These are phyloP conservation scores for Umbelopsis vinacea DNA, from an alignment of 192 early-diverging fungal species.

Conservation along the genomic window DNA sequence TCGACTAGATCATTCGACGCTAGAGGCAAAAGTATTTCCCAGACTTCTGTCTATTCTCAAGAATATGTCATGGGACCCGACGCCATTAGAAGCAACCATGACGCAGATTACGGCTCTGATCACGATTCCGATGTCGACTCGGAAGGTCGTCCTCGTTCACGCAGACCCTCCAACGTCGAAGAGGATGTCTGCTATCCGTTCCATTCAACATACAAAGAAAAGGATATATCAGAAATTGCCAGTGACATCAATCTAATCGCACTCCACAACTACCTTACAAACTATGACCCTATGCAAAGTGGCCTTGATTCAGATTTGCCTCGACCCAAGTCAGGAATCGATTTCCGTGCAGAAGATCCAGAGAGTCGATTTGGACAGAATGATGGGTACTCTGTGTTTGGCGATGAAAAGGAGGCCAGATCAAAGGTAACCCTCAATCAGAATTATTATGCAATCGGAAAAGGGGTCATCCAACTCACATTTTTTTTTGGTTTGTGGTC, in stretches of 20 bases:
- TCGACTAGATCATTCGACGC: neutral
- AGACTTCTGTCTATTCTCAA: neutral
- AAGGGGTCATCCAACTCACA: too few species aligned
- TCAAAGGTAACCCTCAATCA: neutral
- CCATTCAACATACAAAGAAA: neutral
- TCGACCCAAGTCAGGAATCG: neutral
- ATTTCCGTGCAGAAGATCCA: neutral
- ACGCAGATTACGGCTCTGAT: neutral
- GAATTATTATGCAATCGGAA: neutral
- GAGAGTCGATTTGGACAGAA: neutral
- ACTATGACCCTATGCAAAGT: neutral
- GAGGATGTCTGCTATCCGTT: slow-evolving; percentile 25
- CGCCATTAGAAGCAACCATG: neutral
- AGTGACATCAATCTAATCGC: neutral
- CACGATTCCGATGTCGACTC: neutral
- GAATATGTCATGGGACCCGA: neutral
- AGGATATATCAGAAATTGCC: neutral
- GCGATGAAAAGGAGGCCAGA: neutral
- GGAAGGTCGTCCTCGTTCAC: neutral
- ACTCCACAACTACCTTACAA: neutral
- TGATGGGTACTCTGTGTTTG: too few species aligned
- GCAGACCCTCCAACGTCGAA: slow-evolving; percentile 6
- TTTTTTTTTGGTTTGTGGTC: neutral
- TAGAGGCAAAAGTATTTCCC: neutral
- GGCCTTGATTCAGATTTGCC: neutral